Base-by-base conservation (phyloP, 2,329 filamentous ascomycete genomes). In the Penicillium sp. region DNA sequence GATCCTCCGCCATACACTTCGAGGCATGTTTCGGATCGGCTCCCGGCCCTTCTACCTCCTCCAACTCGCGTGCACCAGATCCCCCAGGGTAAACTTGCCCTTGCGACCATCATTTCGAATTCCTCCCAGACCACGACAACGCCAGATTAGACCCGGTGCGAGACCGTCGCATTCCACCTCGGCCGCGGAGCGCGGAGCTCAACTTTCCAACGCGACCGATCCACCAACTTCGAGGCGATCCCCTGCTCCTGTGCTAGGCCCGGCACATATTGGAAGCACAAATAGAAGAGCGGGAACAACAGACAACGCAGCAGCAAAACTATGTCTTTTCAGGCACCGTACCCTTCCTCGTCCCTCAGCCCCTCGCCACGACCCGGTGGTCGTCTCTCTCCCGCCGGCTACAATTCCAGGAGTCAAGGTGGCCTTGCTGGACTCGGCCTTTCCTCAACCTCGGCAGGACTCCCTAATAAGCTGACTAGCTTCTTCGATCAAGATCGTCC, bases 311-410 rank as follows among this genome's bases (percentile, higher is more conserved):
- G n/a, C n/a, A 44, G 41, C 21, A 50, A 13, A 42, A 59, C 39
- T 53, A 75, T 75, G 73, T 71, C 76, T 41, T 91, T 90, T 74
- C 77, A 82, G 49, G 45, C 58, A 42, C 87, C 88, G 13, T 84
- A 82, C 68, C 85, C 88, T 84, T 84, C 62, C 89, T 89, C 68
- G 77, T 84, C 85, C 61, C 89, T 89, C 67, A 77, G 75, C 56
- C 82, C 84, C 69, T 81, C 85, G 21, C 83, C 87, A 71, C 82
- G 86, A 68, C 36, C 20, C 74, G 81, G 21, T n/a, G 43, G 48
- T 17, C 44, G 30, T n/a, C 42, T 36, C 39, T 32, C 29, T 15
- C 47, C 40, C 24, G 20, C 42, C 32, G 54, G 49, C 10, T 49
- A 52, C 26, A 54, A 50, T 18, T 21, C 50, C 4, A 52, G 45